Evolutionary conservation across 2,329 filamentous ascomycete genomes (phyloP), one percentile per base, ranked within the genome.

Genomic region (Cryoendolithus antarcticus): DNA sequence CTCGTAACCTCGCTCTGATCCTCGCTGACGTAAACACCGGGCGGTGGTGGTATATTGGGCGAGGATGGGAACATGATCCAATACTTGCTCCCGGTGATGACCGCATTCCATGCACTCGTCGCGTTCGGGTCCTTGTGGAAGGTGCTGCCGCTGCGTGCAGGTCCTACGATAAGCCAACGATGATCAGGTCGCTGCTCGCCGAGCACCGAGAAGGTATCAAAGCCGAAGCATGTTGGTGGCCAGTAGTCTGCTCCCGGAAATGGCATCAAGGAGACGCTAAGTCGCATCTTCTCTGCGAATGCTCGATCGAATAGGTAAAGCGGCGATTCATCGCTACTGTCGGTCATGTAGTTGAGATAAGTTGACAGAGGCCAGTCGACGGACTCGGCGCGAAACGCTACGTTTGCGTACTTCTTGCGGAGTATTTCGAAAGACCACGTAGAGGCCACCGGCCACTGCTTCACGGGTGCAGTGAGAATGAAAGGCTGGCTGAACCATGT

Each of bases 11-110:
- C 89, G 55, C 84, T 88, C 56, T 85, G 82, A 56, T 96, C 91
- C 30, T 78, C 71, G 4, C 84, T 93, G 32, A 95, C 84, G 51
- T 82, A 93, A 30, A 96, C 88, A 3, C 89, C 89, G 0, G 89
- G 89, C 4, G 91, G 86, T 3, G 78, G 70, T 0, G 77, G 74
- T 4, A 71, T 57, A 11, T 63, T 63, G 1, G 67, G 59, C 0
- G 76, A 76, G 0, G 83, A 81, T 0, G 86, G 86, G 55, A 96
- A 96, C 86, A 96, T 93, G 59, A 96, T 89, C 89, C 91, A 96
- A 67, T 96, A 96, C 57, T 96, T 96, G 28, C 80, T 76, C 4
- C 89, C 91, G 43, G 81, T 77, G 24, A 95, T 68, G 9, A 95
- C 85, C 1, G 88, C 89, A 57, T 96, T 96, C 91, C 89, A 96